These are phyloP conservation scores for Pythium graminicola DNA, from an alignment of 352 stramenopile species.

Conservation along the genomic window DNA sequence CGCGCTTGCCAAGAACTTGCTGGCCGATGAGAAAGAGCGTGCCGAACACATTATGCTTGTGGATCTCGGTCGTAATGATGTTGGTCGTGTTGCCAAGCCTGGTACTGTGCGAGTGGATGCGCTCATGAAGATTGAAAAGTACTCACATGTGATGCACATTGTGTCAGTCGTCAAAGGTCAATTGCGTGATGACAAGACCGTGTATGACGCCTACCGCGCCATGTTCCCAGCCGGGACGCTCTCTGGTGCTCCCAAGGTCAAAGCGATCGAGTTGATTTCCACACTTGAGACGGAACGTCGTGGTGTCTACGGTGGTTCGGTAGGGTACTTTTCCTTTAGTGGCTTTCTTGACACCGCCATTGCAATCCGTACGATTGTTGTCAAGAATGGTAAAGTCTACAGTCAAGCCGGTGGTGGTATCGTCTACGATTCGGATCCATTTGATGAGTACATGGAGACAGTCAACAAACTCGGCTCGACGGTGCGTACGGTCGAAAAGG, in stretches of 20 bases:
- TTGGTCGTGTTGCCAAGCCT: conserved; percentile 78
- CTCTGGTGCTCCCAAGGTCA: conserved; percentile 85
- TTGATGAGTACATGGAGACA: conserved; percentile 85
- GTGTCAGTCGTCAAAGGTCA: conserved; percentile 85
- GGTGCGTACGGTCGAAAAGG: conserved; percentile 83
- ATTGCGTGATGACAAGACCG: conserved; percentile 67
- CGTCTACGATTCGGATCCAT: conserved; percentile 85
- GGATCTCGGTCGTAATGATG: conserved; percentile 86
- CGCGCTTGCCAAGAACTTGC: conserved; percentile 65
- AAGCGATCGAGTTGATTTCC: conserved; percentile 87
- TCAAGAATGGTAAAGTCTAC: conserved; percentile 77
- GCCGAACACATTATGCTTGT: conserved; percentile 92
- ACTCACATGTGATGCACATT: conserved; percentile 91
- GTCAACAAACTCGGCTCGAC: conserved; percentile 85
- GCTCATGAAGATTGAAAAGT: conserved; percentile 90
- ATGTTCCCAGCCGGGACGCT: conserved; percentile 86
- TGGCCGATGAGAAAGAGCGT: conserved; percentile 85
- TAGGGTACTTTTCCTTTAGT: conserved; percentile 86
- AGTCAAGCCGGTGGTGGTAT: conserved; percentile 82
- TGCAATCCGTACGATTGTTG: conserved; percentile 83
- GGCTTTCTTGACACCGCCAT: conserved; percentile 85
- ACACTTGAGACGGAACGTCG: conserved; percentile 74
- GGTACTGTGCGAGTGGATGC: conserved; percentile 76
- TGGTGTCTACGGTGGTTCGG: conserved; percentile 79
- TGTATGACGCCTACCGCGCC: conserved; percentile 86